Conservation (phyloP, 169 alveolate genomes). For the Ichthyophthirius multifiliis region DNA sequence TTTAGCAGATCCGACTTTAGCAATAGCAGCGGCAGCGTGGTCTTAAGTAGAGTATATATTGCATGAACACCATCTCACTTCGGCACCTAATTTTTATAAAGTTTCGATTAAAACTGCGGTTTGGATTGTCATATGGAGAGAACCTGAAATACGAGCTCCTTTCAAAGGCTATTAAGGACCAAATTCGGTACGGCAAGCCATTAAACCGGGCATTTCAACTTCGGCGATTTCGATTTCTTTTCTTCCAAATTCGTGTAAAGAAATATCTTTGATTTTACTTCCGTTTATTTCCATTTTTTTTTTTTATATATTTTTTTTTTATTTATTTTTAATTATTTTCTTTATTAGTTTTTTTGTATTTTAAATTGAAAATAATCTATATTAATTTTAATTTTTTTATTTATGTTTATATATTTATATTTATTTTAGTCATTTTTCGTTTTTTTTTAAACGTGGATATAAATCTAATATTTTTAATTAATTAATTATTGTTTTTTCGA, state of each 20-base stretch:
- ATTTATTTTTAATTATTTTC: no score
- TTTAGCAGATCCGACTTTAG: slow-evolving; percentile 88
- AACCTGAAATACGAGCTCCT: slow-evolving; percentile 96
- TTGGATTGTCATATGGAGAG: slow-evolving; percentile 97
- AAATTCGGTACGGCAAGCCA: slow-evolving; percentile 89
- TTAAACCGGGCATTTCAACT: slow-evolving; percentile 97
- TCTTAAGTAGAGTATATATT: slow-evolving; percentile 98
- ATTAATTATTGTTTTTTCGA: no score
- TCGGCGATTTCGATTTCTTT: slow-evolving; percentile 92
- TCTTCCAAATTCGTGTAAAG: slow-evolving; percentile 93
- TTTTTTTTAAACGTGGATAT: no score
- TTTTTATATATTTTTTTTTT: no score
- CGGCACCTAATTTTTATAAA: slow-evolving; percentile 91
- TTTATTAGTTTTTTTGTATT: no score
- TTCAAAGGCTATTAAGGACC: slow-evolving; percentile 89
- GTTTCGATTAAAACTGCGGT: slow-evolving; percentile 92
- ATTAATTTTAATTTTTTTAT: no score
- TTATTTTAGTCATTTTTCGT: no score
- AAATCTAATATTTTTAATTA: no score
- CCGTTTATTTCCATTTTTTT: no score
- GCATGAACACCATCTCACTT: slow-evolving; percentile 97
- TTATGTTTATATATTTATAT: no score
- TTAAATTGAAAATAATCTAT: no score
- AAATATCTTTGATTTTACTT: slow-evolving; percentile 84
- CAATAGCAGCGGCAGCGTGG: slow-evolving; percentile 96